A percentile compares a stretch with the other conserved stretches of the same genome.
These are phyloP conservation scores for Diplosphaera chodatii DNA, from an alignment of 139 green algal species.

Conservation along the genomic window DNA sequence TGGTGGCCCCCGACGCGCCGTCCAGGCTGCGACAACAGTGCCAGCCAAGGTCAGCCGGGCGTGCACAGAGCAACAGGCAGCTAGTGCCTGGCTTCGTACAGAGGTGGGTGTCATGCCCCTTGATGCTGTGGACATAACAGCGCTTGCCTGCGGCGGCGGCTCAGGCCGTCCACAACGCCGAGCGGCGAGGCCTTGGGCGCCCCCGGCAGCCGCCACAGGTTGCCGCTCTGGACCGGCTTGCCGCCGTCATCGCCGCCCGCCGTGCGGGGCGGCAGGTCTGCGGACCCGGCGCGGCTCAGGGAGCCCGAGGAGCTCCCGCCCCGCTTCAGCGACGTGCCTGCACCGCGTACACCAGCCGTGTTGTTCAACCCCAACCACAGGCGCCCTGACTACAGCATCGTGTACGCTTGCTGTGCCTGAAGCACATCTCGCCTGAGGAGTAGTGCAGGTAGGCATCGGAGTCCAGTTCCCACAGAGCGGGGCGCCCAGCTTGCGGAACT, in stretches of 20 bases:
- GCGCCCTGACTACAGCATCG: too few species aligned
- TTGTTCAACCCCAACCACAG: too few species aligned
- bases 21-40: not conserved
- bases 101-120: too few species aligned
- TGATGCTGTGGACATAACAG: too few species aligned
- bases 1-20: not conserved
- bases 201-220: too few species aligned
- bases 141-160: too few species aligned
- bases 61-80: too few species aligned
- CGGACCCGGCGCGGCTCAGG: not conserved
- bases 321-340: not conserved
- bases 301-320: not conserved
- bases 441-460: constrained; percentile 74
- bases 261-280: not conserved
- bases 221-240: not conserved
- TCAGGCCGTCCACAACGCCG: not conserved
- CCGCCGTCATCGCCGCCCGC: not conserved
- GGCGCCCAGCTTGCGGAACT: constrained; percentile 34
- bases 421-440: not conserved
- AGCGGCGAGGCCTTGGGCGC: not conserved
- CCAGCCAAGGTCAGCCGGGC: too few species aligned
- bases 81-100: too few species aligned
- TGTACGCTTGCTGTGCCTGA: too few species aligned
- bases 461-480: constrained; percentile 77
- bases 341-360: too few species aligned